Percentiles rank a stretch among this genome's conserved stretches.
Evolutionary conservation across 306 rosid genomes (phyloP).

Genomic region (Hippophae tibetana): DNA sequence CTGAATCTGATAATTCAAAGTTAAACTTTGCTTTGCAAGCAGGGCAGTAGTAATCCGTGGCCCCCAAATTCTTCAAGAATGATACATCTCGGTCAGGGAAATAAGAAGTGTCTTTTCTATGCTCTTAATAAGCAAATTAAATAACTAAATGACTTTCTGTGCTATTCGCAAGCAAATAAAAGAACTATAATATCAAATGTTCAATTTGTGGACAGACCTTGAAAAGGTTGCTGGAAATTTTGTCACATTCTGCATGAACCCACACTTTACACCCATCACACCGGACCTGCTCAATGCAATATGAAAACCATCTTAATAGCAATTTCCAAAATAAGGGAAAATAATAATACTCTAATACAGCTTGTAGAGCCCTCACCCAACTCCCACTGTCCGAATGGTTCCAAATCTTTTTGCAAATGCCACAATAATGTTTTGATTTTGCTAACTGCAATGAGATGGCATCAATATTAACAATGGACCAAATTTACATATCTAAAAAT

Average conservation of each 20-base stretch:
- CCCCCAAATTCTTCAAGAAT: slow-evolving; percentile 63
- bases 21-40: slow-evolving; percentile 93
- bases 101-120: slow-evolving; percentile 10
- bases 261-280: slow-evolving; percentile 99
- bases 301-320: slow-evolving; percentile 16
- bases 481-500: slow-evolving; percentile 9
- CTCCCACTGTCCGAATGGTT: slow-evolving; percentile 93
- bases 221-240: slow-evolving; percentile 65
- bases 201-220: slow-evolving; percentile 45
- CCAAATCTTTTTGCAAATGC: slow-evolving; percentile 94
- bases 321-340: slow-evolving; percentile 6
- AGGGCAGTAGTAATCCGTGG: slow-evolving; percentile 95
- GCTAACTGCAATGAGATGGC: slow-evolving; percentile 47
- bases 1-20: slow-evolving; percentile 92
- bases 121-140: slow-evolving; percentile 17
- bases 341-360: slow-evolving; percentile 11
- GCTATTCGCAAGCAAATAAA: slow-evolving; percentile 16
- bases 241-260: slow-evolving; percentile 98
- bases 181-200: slow-evolving; percentile 13
- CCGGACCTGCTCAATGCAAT: slow-evolving; percentile 60
- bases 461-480: slow-evolving; percentile 17
- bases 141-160: slow-evolving; percentile 15
- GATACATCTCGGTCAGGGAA: slow-evolving; percentile 26
- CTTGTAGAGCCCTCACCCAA: slow-evolving; percentile 66
- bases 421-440: slow-evolving; percentile 85